Evolutionary conservation across 345 rosid species (phyloP).

Genomic region (Gossypium mustelinum): DNA sequence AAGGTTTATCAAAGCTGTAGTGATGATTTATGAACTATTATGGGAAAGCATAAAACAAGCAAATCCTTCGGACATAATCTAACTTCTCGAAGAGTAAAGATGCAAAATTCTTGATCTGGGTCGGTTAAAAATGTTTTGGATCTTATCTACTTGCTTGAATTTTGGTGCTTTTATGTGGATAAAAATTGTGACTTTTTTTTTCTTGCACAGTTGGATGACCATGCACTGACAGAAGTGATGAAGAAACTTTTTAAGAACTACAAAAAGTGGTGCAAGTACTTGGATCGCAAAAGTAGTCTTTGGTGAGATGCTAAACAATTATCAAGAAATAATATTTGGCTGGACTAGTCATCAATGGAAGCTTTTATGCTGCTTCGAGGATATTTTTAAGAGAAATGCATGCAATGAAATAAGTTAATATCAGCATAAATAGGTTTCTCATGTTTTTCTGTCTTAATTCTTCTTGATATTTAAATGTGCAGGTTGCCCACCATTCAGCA

Average conservation of each 20-base stretch:
- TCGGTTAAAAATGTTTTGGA: background rate
- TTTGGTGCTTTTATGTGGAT: background rate
- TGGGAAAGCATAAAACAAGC: background rate
- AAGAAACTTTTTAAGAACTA: constrained; percentile 98
- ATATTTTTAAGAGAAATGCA: background rate
- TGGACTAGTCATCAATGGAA: no score
- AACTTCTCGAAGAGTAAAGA: background rate
- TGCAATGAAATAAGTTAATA: background rate
- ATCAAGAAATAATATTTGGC: background rate
- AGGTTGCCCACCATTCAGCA: constrained; percentile 99
- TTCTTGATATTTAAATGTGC: constrained; percentile 21
- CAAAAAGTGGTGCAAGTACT: constrained; percentile 97
- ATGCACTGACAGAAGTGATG: constrained; percentile 94
- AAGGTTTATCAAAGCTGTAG: background rate
- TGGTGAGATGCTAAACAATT: constrained; percentile 53
- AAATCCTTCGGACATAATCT: background rate
- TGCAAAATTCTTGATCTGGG: background rate
- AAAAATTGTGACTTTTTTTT: constrained; percentile 1
- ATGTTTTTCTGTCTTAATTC: constrained; percentile 12
- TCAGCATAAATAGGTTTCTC: background rate
- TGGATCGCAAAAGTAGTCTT: constrained; percentile 95
- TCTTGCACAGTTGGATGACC: constrained; percentile 75
- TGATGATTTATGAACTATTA: background rate
- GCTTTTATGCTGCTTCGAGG: no score
- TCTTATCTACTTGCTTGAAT: background rate